Evolutionary conservation across 2,329 filamentous ascomycete genomes (phyloP), one percentile per base, ranked within the genome.

Genomic region (Alternaria consortialis): DNA sequence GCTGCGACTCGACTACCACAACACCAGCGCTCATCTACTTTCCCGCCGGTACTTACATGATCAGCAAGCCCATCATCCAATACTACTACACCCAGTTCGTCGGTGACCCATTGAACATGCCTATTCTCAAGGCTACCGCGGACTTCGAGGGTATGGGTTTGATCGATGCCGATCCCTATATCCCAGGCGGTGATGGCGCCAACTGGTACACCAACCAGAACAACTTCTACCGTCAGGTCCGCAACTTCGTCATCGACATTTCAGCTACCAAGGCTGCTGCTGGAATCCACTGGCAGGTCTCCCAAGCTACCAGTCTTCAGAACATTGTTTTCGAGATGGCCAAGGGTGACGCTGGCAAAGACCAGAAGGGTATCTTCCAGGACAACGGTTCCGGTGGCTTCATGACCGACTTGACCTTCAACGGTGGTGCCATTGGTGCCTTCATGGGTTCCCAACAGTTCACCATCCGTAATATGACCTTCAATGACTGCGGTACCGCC

Each of bases 31-130:
- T 98, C 13, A 88, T 98, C 54, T 98, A 97, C 83, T 97, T 98
- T 83, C 94, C 93, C 39, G 84, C 92, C 11, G 94, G 94, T 67
- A 96, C 89, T 58, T 98, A 97, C 75, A 74, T 91, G 17, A 89
- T 98, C 70, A 92, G 88, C 75, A 86, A 84, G 72, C 92, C 94
- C 23, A 87, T 98, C 67, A 81, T 93, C 53, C 90, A 93, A 77
- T 90, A 90, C 79, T 98, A 98, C 84, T 97, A 97, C 83, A 97
- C 94, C 9, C 93, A 97, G 78, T 87, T 98, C 63, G 84, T 97
- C 36, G 94, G 94, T 58, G 93, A 98, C 81, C 88, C 90, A 50
- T 75, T 87, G 71, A 83, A 86, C 64, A 79, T 90, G 13, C 93
- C 94, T 0, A 90, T 89, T 0, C 84, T 97, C 78, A 93, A 94